Conservation (phyloP, 192 early-diverging fungal species). For the Coemansia sp. region DNA sequence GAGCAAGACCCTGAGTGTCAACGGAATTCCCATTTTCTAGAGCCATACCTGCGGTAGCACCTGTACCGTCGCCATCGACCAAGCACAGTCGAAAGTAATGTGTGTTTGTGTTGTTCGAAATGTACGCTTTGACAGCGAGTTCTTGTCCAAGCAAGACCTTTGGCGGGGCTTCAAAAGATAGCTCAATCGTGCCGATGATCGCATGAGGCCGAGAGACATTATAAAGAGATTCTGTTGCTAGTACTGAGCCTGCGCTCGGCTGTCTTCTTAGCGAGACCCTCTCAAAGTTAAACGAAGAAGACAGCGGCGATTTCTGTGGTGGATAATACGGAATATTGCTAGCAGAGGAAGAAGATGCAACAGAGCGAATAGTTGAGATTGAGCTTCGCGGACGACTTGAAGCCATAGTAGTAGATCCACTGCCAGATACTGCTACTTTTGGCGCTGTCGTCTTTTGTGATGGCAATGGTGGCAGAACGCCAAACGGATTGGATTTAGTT, state of each 20-base stretch:
- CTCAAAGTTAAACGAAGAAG: neutral
- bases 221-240: neutral
- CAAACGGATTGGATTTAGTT: slow-evolving; percentile 24
- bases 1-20: slow-evolving; percentile 14
- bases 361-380: slow-evolving; percentile 20
- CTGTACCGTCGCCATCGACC: slow-evolving; percentile 3
- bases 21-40: neutral
- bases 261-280: slow-evolving; percentile 10
- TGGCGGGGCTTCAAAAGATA: slow-evolving; percentile 43
- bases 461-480: slow-evolving; percentile 6
- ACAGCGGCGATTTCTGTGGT: neutral
- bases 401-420: neutral
- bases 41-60: neutral
- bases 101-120: slow-evolving; percentile 38
- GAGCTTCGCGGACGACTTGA: slow-evolving; percentile 16
- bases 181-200: slow-evolving; percentile 16
- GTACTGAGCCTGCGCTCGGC: neutral
- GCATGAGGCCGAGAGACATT: neutral
- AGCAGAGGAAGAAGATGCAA: neutral
- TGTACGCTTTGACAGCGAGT: slow-evolving; percentile 25
- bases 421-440: neutral
- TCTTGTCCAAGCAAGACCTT: slow-evolving; percentile 31
- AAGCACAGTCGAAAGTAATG: slow-evolving; percentile 30
- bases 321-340: neutral
- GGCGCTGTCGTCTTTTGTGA: neutral